Percentiles rank a stretch among this genome's conserved stretches.
Conservation (phyloP, 2,329 filamentous ascomycete genomes). For the Taxawa tesnikishii region DNA sequence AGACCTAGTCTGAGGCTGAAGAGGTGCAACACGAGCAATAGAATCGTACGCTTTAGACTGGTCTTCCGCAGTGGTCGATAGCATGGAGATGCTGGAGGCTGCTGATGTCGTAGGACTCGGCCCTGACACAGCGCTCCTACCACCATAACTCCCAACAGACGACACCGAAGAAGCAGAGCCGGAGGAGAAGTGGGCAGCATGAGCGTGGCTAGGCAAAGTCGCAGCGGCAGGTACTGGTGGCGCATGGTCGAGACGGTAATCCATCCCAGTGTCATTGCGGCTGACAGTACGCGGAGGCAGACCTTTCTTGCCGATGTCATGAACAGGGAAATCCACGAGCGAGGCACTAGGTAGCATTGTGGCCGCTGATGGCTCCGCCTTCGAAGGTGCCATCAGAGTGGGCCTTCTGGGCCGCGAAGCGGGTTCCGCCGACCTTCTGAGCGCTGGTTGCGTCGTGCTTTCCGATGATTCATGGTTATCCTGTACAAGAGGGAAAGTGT, state of each 20-base stretch:
- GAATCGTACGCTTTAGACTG: background rate
- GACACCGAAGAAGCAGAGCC: constrained; percentile 8
- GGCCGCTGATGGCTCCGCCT: background rate
- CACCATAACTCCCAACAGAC: background rate
- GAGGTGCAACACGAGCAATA: constrained; percentile 2
- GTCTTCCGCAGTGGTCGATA: constrained; percentile 3
- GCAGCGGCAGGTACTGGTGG: constrained; percentile 14
- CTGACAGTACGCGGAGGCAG: constrained; percentile 11
- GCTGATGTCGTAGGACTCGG: constrained; percentile 18
- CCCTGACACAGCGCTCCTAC: constrained; percentile 15
- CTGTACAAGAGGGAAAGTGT: constrained; percentile 6
- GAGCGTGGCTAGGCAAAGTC: constrained; percentile 2
- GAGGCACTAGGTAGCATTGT: background rate
- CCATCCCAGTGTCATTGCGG: constrained; percentile 12
- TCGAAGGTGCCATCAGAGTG: constrained; percentile 3
- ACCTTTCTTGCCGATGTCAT: background rate
- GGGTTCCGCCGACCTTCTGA: constrained; percentile 6
- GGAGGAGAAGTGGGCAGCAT: constrained; percentile 3
- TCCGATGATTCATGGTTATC: background rate
- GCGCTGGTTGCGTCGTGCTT: no score
- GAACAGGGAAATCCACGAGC: background rate
- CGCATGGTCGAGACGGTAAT: constrained; percentile 16
- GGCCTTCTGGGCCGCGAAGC: constrained; percentile 3
- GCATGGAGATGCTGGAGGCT: constrained; percentile 15
- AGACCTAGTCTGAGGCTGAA: constrained; percentile 5